Conservation (phyloP, 2,329 filamentous ascomycete genomes). For the Ramularia endophylla region DNA sequence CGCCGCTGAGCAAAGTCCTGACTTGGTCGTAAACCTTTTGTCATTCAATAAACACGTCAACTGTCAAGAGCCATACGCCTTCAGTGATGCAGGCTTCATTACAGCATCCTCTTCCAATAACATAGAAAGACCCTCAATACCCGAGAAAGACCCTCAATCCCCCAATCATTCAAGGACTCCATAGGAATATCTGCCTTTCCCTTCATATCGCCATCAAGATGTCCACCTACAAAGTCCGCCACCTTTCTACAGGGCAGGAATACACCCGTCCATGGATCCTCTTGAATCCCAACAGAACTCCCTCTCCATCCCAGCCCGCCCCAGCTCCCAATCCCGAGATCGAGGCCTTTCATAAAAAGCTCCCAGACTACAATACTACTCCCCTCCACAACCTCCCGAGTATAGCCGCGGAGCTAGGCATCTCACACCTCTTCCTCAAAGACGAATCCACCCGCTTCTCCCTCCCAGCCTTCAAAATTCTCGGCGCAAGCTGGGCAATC, state of each 20-base stretch:
- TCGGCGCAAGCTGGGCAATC: conserved; percentile 70
- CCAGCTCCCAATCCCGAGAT: conserved; percentile 14
- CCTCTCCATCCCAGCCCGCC: neutral
- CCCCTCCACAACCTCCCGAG: conserved; percentile 48
- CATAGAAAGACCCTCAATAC: too few relatives aligned
- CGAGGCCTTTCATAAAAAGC: conserved; percentile 49
- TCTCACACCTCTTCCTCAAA: conserved; percentile 59
- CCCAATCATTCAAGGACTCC: too few relatives aligned
- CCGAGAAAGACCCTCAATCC: conserved; percentile 3
- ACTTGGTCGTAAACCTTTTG: too few relatives aligned
- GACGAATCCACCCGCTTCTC: conserved; percentile 64
- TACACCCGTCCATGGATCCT: conserved; percentile 16
- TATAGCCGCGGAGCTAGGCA: conserved; percentile 53
- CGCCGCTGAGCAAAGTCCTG: too few relatives aligned
- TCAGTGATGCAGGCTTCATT: too few relatives aligned
- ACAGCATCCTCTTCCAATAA: too few relatives aligned
- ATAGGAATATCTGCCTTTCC: neutral
- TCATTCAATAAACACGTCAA: too few relatives aligned
- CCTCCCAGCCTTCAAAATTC: conserved; percentile 71
- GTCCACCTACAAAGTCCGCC: conserved; percentile 17
- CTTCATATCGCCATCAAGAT: conserved; percentile 7
- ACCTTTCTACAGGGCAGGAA: conserved; percentile 11
- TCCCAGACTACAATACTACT: conserved; percentile 54
- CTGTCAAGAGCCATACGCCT: too few relatives aligned
- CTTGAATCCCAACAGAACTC: conserved; percentile 12